phyloP scores from a whole-genome alignment of 176 grass and related monocot species.

The Typha latifolia region DNA sequence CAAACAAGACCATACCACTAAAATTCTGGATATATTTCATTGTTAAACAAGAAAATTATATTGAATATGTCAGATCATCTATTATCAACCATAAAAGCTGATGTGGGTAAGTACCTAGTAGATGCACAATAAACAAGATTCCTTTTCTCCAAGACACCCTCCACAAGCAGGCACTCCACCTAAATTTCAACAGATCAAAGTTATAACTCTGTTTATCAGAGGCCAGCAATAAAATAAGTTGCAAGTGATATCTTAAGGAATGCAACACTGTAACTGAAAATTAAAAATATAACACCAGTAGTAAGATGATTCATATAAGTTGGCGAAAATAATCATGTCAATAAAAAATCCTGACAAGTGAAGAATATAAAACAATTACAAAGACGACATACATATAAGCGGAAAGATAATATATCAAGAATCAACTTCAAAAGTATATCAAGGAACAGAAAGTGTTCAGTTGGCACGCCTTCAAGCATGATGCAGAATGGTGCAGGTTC shows the following conservation, averaged over 20 bases:
- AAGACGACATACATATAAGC: not conserved
- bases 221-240: not conserved
- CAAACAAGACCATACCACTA: not conserved
- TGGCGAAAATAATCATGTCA: not conserved
- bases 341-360: not conserved
- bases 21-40: not conserved
- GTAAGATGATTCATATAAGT: conserved; percentile 6
- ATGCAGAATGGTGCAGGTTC: not conserved
- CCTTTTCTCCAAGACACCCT: conserved; percentile 80
- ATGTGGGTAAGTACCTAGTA: conserved; percentile 48
- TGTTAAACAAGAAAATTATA: not conserved
- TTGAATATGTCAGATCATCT: not conserved
- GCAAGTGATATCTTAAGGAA: not conserved
- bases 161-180: conserved; percentile 83
- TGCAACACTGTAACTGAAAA: not conserved
- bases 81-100: conserved; percentile 17
- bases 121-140: conserved; percentile 99
- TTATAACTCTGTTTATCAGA: conserved; percentile 8
- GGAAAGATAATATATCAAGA: not conserved
- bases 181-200: conserved; percentile 16
- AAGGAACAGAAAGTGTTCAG: not conserved
- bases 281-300: conserved; percentile 8
- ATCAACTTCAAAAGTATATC: not conserved
- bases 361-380: not conserved
- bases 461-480: not conserved